A percentile compares a stretch with the other conserved stretches of the same genome.
These are phyloP conservation scores for Epichloe baconii DNA, from an alignment of 2,329 filamentous ascomycete species.

Conservation along the genomic window DNA sequence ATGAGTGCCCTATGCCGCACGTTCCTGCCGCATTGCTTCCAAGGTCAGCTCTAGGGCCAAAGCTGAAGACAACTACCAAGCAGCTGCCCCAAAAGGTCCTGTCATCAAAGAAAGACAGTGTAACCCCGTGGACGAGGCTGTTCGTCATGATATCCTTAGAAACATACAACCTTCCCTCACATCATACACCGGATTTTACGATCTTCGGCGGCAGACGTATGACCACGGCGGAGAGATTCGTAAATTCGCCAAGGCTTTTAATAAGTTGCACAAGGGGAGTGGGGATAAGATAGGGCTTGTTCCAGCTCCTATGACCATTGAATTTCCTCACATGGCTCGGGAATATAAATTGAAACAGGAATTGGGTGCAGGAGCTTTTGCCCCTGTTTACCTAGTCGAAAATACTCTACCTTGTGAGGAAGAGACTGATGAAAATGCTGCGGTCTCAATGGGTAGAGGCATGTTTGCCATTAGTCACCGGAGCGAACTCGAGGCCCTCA, in stretches of 20 bases:
- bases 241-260: constrained; percentile 59
- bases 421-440: constrained; percentile 30
- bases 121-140: constrained; percentile 71
- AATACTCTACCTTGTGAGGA: constrained; percentile 42
- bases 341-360: constrained; percentile 72
- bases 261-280: constrained; percentile 41
- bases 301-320: constrained; percentile 48
- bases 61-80: constrained; percentile 22
- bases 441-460: constrained; percentile 46
- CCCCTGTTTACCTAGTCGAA: constrained; percentile 86
- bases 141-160: constrained; percentile 63
- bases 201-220: constrained; percentile 50
- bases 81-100: constrained; percentile 45
- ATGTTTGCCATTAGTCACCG: constrained; percentile 44
- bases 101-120: constrained; percentile 75
- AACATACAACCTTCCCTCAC: constrained; percentile 60
- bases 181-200: constrained; percentile 68
- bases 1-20: constrained; percentile 31
- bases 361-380: constrained; percentile 86
- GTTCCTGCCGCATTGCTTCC: constrained; percentile 36
- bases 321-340: constrained; percentile 50
- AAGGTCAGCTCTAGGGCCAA: constrained; percentile 24
- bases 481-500: constrained; percentile 65
- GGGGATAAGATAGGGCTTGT: constrained; percentile 50
- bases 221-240: constrained; percentile 65